These are phyloP conservation scores for Colletotrichum endophyticum DNA, from an alignment of 2,329 filamentous ascomycete species.

Conservation along the genomic window DNA sequence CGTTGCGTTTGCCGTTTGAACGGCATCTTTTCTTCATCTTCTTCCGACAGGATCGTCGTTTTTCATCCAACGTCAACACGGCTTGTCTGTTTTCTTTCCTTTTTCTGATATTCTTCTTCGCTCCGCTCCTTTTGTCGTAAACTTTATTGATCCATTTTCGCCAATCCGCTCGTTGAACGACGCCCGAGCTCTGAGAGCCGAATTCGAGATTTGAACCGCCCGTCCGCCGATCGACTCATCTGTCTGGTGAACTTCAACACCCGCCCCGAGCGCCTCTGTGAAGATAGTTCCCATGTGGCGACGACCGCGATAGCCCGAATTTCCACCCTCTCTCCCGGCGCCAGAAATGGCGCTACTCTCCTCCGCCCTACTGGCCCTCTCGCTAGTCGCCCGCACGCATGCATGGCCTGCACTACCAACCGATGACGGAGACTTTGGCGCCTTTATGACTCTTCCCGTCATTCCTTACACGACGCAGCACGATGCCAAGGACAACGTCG, in stretches of 20 bases:
- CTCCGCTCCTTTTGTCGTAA: background rate
- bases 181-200: background rate
- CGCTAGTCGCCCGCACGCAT: background rate
- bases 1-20: constrained; percentile 14
- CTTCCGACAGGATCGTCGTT: background rate
- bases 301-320: constrained; percentile 18
- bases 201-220: background rate
- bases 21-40: background rate
- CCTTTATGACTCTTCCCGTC: constrained; percentile 11
- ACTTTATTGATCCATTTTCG: background rate
- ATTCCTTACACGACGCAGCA: constrained; percentile 15
- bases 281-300: constrained; percentile 18
- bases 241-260: background rate
- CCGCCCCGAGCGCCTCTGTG: background rate
- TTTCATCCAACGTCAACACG: background rate
- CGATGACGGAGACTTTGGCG: constrained; percentile 7
- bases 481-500: background rate
- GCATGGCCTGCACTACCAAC: constrained; percentile 23
- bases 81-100: background rate
- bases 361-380: constrained; percentile 18
- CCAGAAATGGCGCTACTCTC: constrained; percentile 11
- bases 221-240: background rate
- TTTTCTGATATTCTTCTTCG: background rate
- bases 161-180: background rate
- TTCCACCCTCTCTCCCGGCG: background rate